These are phyloP conservation scores for Nigrospora osmanthi DNA, from an alignment of 2,329 filamentous ascomycete genomes.

Conservation along the genomic window DNA sequence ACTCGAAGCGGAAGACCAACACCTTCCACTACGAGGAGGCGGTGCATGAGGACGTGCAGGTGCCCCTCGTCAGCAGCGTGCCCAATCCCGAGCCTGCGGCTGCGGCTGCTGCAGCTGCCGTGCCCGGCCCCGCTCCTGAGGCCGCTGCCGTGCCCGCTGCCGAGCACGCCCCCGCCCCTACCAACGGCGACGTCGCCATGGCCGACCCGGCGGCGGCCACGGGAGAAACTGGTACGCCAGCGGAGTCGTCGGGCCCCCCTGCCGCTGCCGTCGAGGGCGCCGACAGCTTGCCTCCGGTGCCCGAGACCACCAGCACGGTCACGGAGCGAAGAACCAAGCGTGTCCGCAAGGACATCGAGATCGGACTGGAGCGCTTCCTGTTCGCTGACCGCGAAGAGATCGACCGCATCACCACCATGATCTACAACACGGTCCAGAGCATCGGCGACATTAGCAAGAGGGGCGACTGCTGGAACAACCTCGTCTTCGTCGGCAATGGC, in stretches of 20 bases:
- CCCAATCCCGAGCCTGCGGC: conserved; percentile 6
- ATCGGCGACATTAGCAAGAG: conserved; percentile 82
- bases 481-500: conserved; percentile 89
- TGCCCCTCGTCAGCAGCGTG: conserved; percentile 21
- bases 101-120: conserved; percentile 7
- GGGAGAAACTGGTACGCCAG: neutral
- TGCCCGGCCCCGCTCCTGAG: conserved; percentile 9
- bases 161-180: conserved; percentile 9
- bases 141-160: conserved; percentile 9
- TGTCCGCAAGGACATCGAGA: conserved; percentile 61
- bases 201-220: conserved; percentile 9
- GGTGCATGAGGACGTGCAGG: conserved; percentile 43
- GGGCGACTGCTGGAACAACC: conserved; percentile 80
- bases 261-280: conserved; percentile 8
- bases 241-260: neutral
- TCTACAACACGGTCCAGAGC: conserved; percentile 75
- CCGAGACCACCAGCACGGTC: conserved; percentile 16
- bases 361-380: conserved; percentile 68
- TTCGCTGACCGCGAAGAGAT: conserved; percentile 65
- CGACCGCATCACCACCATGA: conserved; percentile 73
- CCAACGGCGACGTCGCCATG: conserved; percentile 12
- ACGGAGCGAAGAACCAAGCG: conserved; percentile 44
- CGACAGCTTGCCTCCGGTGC: conserved; percentile 16
- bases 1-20: conserved; percentile 62
- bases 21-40: conserved; percentile 69